Conservation (phyloP, 805 yeast species). For the Saccharomycopsis javanensis region DNA sequence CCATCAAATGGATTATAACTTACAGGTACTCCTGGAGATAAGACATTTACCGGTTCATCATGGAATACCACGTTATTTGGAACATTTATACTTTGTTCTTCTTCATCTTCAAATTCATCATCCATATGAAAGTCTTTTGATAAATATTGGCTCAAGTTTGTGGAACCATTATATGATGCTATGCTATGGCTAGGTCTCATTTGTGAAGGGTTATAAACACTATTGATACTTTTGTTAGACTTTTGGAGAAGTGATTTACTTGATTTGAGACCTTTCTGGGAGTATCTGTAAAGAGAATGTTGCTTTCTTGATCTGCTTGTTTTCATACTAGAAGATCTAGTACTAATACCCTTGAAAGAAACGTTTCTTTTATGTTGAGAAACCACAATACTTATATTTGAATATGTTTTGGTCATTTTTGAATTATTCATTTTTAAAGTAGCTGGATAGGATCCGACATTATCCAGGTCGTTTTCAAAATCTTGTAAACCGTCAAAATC, state of each 20-base stretch:
- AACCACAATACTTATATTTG: constrained; percentile 17
- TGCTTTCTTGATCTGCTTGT: not conserved
- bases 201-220: constrained; percentile 8
- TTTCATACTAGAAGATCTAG: not conserved
- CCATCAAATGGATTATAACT: constrained; percentile 1
- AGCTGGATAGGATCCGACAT: constrained; percentile 18
- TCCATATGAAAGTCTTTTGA: not conserved
- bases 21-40: constrained; percentile 19
- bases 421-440: constrained; percentile 4
- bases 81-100: constrained; percentile 7
- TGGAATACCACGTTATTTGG: constrained; percentile 6
- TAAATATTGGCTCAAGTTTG: constrained; percentile 15
- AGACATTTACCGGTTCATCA: constrained; percentile 18
- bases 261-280: not conserved
- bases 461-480: constrained; percentile 7
- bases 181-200: constrained; percentile 17
- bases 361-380: constrained; percentile 12
- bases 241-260: constrained; percentile 3
- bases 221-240: constrained; percentile 17
- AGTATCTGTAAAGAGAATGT: constrained; percentile 6
- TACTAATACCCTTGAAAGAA: constrained; percentile 10
- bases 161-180: constrained; percentile 16
- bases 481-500: not conserved
- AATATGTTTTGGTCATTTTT: constrained; percentile 18
- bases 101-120: constrained; percentile 15